Conservation (phyloP, 139 green algal species). For the Chlorella sp. region DNA sequence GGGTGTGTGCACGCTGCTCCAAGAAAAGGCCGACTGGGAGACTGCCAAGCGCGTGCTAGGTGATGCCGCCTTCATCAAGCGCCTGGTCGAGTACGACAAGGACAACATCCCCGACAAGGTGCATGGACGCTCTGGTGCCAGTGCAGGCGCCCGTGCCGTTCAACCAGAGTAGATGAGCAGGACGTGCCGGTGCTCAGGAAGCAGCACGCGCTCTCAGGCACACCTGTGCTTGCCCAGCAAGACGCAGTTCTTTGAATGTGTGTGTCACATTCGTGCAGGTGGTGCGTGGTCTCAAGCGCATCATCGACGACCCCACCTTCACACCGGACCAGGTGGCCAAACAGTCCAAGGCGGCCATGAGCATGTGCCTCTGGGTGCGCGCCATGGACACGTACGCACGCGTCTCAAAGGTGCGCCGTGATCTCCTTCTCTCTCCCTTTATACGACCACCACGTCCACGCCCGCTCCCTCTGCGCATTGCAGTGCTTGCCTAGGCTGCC, state of each 20-base stretch:
- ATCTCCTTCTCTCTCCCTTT: no score
- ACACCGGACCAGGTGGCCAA: slow-evolving; percentile 68
- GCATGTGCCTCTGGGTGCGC: slow-evolving; percentile 74
- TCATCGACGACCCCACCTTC: slow-evolving; percentile 64
- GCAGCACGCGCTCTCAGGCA: no score
- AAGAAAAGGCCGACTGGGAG: slow-evolving; percentile 79
- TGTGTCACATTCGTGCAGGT: slow-evolving; percentile 6
- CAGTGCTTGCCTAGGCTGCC: no score
- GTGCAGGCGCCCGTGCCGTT: no score
- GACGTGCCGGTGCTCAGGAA: no score
- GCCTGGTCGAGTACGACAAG: slow-evolving; percentile 59
- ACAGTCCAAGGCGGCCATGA: slow-evolving; percentile 66
- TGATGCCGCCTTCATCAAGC: slow-evolving; percentile 65
- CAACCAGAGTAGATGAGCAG: no score
- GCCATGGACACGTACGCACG: slow-evolving; percentile 79
- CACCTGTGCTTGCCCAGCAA: no score
- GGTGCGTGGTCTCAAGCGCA: slow-evolving; percentile 39
- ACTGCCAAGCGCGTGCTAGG: slow-evolving; percentile 68
- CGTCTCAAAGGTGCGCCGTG: slow-evolving; percentile 27
- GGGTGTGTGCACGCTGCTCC: slow-evolving; percentile 61
- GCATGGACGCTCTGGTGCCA: no score
- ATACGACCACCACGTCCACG: no score
- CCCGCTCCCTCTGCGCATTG: no score
- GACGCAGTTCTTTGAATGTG: no score
- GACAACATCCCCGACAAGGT: slow-evolving; percentile 59